A percentile compares a stretch with the other conserved stretches of the same genome.
These are phyloP conservation scores for Neurospora tetraspora DNA, from an alignment of 495 filamentous ascomycete species.

Conservation along the genomic window DNA sequence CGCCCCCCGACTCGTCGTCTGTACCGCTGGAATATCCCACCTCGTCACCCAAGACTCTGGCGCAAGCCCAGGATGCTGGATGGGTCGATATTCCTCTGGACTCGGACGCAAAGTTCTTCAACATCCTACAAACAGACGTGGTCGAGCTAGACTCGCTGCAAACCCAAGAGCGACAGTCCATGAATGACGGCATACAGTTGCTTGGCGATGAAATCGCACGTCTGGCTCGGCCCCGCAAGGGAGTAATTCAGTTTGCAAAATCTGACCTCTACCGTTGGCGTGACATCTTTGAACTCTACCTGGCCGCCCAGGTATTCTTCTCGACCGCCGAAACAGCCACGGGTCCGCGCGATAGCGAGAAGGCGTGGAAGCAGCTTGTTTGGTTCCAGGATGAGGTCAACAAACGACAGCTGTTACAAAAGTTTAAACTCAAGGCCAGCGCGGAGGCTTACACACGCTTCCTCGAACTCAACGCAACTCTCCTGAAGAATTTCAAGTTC, in stretches of 20 bases:
- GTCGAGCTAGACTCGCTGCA: slow-evolving; percentile 50
- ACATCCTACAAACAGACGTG: slow-evolving; percentile 51
- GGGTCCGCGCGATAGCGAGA: slow-evolving; percentile 43
- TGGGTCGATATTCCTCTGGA: slow-evolving; percentile 55
- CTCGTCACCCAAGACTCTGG: background rate
- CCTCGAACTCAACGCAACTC: slow-evolving; percentile 50
- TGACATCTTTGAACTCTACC: slow-evolving; percentile 60
- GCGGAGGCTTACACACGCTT: slow-evolving; percentile 48
- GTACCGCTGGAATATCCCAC: background rate
- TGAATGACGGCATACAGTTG: slow-evolving; percentile 42
- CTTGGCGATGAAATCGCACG: slow-evolving; percentile 47
- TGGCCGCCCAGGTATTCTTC: slow-evolving; percentile 64
- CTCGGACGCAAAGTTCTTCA: slow-evolving; percentile 60
- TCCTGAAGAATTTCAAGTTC: slow-evolving; percentile 58
- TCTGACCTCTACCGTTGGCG: slow-evolving; percentile 65
- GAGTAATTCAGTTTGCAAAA: slow-evolving; percentile 34
- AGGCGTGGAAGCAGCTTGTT: slow-evolving; percentile 43
- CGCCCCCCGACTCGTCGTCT: background rate
- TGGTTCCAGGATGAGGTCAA: slow-evolving; percentile 50
- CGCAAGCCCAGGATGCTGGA: slow-evolving; percentile 8
- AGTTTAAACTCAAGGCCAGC: slow-evolving; percentile 51
- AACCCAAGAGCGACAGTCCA: slow-evolving; percentile 40
- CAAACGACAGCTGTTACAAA: slow-evolving; percentile 37
- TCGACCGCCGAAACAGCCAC: slow-evolving; percentile 51
- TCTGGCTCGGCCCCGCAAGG: slow-evolving; percentile 43